These are phyloP conservation scores for Paramecium bursaria DNA, from an alignment of 73 alveolate genomes.

Conservation along the genomic window DNA sequence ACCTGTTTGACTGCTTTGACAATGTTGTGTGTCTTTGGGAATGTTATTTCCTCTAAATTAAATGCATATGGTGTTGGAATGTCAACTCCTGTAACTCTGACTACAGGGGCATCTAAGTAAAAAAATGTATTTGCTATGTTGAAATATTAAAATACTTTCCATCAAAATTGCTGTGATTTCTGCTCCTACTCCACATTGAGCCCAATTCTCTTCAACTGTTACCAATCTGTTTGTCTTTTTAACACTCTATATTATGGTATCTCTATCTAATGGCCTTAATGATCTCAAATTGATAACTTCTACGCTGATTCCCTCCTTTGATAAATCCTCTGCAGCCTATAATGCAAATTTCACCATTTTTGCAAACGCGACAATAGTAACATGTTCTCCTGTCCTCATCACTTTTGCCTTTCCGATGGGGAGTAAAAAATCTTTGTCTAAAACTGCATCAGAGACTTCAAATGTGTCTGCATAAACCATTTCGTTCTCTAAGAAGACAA, in stretches of 20 bases:
- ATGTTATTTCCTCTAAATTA: slow-evolving; percentile 79
- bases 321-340: slow-evolving; percentile 84
- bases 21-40: slow-evolving; percentile 80
- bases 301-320: slow-evolving; percentile 81
- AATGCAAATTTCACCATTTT: slow-evolving; percentile 84
- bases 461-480: slow-evolving; percentile 84
- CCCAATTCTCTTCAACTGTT: slow-evolving; percentile 95
- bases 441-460: slow-evolving; percentile 77
- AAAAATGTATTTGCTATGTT: slow-evolving; percentile 79
- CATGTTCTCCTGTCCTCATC: slow-evolving; percentile 85
- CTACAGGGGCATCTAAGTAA: slow-evolving; percentile 92
- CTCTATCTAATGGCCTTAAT: slow-evolving; percentile 84
- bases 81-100: slow-evolving; percentile 92
- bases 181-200: slow-evolving; percentile 92
- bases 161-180: slow-evolving; percentile 86
- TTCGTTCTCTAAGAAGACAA: slow-evolving; percentile 90
- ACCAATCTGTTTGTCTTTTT: slow-evolving; percentile 88
- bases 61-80: slow-evolving; percentile 90
- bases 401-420: slow-evolving; percentile 89
- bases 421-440: slow-evolving; percentile 81
- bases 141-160: slow-evolving; percentile 68
- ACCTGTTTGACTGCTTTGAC: slow-evolving; percentile 75
- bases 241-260: slow-evolving; percentile 82
- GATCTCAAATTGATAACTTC: slow-evolving; percentile 86
- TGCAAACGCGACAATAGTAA: slow-evolving; percentile 85